phyloP scores from a whole-genome alignment of 2,329 filamentous ascomycete species.

The Scopulariopsis brevicaulis region DNA sequence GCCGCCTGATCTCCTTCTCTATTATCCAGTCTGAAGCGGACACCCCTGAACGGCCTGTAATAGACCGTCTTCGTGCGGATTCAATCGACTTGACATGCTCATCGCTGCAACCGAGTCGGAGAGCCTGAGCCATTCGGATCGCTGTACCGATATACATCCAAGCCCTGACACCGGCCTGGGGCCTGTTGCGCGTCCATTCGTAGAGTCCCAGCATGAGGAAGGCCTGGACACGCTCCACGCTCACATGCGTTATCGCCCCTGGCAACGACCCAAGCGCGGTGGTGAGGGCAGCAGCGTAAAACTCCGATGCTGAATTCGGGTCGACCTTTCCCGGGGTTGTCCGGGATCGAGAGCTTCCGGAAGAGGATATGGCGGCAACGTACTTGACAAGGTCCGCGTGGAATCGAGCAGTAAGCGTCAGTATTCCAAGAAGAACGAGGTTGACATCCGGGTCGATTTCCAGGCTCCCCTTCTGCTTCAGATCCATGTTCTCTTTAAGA shows the following conservation, averaged over 20 bases:
- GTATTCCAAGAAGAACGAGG: conserved; percentile 51
- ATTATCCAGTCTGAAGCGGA: conserved; percentile 18
- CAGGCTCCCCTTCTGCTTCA: conserved; percentile 27
- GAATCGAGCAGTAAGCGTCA: conserved; percentile 59
- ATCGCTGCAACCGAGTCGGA: conserved; percentile 49
- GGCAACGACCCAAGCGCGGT: conserved; percentile 35
- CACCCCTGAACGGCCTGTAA: neutral
- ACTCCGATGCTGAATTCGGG: conserved; percentile 47
- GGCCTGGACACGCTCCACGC: conserved; percentile 54
- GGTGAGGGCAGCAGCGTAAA: conserved; percentile 49
- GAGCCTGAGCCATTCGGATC: conserved; percentile 49
- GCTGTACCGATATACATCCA: conserved; percentile 58
- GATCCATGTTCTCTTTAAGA: conserved; percentile 39
- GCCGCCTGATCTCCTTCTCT: conserved; percentile 50
- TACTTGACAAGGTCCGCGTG: conserved; percentile 48
- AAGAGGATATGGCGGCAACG: conserved; percentile 25
- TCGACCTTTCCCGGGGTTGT: conserved; percentile 22
- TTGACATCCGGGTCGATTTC: conserved; percentile 35
- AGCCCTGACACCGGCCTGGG: conserved; percentile 41
- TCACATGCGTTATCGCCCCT: conserved; percentile 35
- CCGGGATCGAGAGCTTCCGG: conserved; percentile 21
- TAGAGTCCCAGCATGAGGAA: conserved; percentile 61
- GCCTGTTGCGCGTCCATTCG: conserved; percentile 54
- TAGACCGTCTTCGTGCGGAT: neutral
- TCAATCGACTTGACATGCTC: conserved; percentile 4